These are phyloP conservation scores for Moringa oleifera DNA, from an alignment of 345 rosid species.

Conservation along the genomic window DNA sequence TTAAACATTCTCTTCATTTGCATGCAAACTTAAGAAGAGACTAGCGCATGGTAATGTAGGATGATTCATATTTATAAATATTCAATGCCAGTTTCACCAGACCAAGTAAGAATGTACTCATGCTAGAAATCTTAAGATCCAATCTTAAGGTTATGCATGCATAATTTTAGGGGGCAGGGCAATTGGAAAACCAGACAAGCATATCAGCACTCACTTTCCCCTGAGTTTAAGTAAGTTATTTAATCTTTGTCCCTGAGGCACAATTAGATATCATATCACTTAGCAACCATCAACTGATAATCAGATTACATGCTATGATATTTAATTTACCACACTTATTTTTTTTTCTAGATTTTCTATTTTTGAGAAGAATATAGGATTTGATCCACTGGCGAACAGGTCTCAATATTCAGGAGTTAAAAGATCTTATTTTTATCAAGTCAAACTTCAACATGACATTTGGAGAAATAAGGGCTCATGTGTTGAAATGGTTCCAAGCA, in stretches of 20 bases:
- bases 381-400: too few species aligned
- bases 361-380: too few species aligned
- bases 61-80: too few species aligned
- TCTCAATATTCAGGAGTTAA: too few species aligned
- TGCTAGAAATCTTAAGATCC: neutral
- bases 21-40: neutral
- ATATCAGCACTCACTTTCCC: too few species aligned
- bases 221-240: too few species aligned
- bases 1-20: neutral
- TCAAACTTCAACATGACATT: neutral
- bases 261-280: too few species aligned
- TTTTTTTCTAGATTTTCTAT: too few species aligned
- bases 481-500: neutral
- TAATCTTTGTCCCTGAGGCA: too few species aligned
- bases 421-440: neutral
- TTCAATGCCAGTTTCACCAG: neutral
- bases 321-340: too few species aligned
- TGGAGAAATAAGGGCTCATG: neutral
- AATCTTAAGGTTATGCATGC: neutral
- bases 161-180: neutral
- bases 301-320: too few species aligned
- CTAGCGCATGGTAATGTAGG: neutral
- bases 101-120: neutral
- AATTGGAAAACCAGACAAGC: neutral
- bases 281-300: too few species aligned